A percentile compares a stretch with the other conserved stretches of the same genome.
Evolutionary conservation across 441 rosid species (phyloP).

Genomic region (Isatis lusitanica): DNA sequence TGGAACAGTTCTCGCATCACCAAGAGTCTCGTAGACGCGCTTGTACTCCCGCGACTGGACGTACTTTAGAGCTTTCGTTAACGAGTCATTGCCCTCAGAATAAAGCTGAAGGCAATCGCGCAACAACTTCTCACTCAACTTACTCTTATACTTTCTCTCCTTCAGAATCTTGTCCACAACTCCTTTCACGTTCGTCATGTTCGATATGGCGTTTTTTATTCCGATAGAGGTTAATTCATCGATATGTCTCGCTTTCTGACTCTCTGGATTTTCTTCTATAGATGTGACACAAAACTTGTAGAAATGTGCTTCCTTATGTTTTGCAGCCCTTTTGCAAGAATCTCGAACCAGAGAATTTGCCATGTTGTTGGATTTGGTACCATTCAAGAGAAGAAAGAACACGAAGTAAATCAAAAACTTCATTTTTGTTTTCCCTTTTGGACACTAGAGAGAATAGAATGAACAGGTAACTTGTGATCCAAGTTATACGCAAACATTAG

Average conservation of each 20-base stretch:
- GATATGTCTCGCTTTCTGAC: not conserved
- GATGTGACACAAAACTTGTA: conserved; percentile 10
- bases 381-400: not conserved
- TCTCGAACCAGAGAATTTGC: not conserved
- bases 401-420: not conserved
- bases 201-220: conserved; percentile 30
- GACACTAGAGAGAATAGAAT: not conserved
- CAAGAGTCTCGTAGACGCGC: not conserved
- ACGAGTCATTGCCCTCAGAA: conserved; percentile 14
- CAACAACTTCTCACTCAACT: conserved; percentile 17
- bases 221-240: conserved; percentile 33
- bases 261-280: conserved; percentile 6
- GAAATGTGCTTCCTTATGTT: not conserved
- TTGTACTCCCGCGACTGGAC: conserved; percentile 26
- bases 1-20: conserved; percentile 36
- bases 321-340: conserved; percentile 16
- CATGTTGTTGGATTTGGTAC: not conserved
- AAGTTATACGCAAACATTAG: conserved; percentile 9
- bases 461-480: not conserved
- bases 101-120: conserved; percentile 45
- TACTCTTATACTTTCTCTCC: conserved; percentile 9
- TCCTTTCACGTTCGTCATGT: conserved; percentile 37
- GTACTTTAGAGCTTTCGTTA: conserved; percentile 23
- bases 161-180: conserved; percentile 29
- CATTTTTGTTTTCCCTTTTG: not conserved